Evolutionary conservation across 768 basidiomycete species (phyloP).

Genomic region (Tulasnella sp.): DNA sequence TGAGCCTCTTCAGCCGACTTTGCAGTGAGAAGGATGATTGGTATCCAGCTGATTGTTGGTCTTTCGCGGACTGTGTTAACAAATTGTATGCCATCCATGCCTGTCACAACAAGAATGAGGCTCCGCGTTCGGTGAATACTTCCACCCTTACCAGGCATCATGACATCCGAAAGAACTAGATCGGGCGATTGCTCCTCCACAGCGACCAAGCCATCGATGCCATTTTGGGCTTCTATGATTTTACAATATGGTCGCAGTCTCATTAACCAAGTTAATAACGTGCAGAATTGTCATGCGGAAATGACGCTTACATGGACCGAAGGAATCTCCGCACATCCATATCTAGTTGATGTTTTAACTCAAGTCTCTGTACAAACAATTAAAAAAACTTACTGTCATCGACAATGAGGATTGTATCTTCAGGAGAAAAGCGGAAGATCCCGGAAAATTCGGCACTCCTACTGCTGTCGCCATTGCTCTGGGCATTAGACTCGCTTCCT

Average conservation of each 20-base stretch:
- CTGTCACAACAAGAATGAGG: background rate
- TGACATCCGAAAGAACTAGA: slow-evolving; percentile 40
- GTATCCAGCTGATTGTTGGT: slow-evolving; percentile 33
- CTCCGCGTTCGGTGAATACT: no score
- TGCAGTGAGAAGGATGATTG: slow-evolving; percentile 42
- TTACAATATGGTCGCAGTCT: slow-evolving; percentile 40
- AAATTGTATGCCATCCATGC: slow-evolving; percentile 40
- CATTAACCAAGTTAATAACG: slow-evolving; percentile 26
- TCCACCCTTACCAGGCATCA: slow-evolving; percentile 40
- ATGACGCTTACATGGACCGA: slow-evolving; percentile 33
- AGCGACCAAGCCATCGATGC: slow-evolving; percentile 36
- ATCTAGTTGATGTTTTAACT: slow-evolving; percentile 27
- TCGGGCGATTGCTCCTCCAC: slow-evolving; percentile 34
- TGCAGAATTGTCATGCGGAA: background rate
- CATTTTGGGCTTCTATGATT: slow-evolving; percentile 39
- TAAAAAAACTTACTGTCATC: slow-evolving; percentile 33
- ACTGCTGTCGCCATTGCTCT: slow-evolving; percentile 32
- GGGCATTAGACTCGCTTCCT: slow-evolving; percentile 33
- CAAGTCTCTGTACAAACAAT: background rate
- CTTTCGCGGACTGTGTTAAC: slow-evolving; percentile 36
- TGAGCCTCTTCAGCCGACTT: slow-evolving; percentile 40
- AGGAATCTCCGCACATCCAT: slow-evolving; percentile 40
- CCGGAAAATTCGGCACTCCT: slow-evolving; percentile 39
- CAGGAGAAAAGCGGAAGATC: slow-evolving; percentile 39
- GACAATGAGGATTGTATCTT: slow-evolving; percentile 39